Evolutionary conservation across 2,329 filamentous ascomycete genomes (phyloP), one percentile per base, ranked within the genome.

Genomic region (Ophiostoma triangulosporum): DNA sequence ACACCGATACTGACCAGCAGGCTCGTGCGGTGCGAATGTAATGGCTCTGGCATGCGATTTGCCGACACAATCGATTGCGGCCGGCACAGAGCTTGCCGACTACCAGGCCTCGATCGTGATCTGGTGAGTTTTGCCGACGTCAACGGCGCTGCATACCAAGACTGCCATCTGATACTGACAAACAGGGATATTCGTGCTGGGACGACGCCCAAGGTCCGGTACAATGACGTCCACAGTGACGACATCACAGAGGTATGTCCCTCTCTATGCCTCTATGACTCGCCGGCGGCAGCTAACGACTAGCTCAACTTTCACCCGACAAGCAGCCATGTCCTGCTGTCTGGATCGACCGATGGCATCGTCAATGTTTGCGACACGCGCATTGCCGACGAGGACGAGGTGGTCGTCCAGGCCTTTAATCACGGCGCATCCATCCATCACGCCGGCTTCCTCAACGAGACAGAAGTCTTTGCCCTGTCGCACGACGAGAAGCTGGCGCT

Each of bases 401-500:
- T 86, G 1, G 71, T 89, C 20, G 72, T 85, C 55, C 84, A 88
- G 66, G 86, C 88, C 12, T 81, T 90, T 64, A 91, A 91, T 66
- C 84, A 87, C 63, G 76, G 78, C 35, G 79, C 82, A 32, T 87
- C 85, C 0, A 78, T 91, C 58, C 85, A 88, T 65, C 83, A 80
- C 59, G 81, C 86, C 14, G 83, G 81, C 5, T 90, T 89, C 68
- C 70, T 91, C 53, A 78, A 72, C 53, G 66, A 71, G 15, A 75
- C 75, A 5, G 77, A 84, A 62, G 76, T 89, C 31, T 88, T 81
- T 58, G 84, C 84, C 4, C 68, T 90, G 9, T 87, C 84, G 1
- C 85, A 88, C 55, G 87, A 91, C 64, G 87, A 93, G 70, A 81
- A 80, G 55, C 77, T 89, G 57, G 82, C 84, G 17, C 74, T 89